Evolutionary conservation across 1,284 basidiomycete genomes (phyloP).

Genomic region (Polyporus tsugae): DNA sequence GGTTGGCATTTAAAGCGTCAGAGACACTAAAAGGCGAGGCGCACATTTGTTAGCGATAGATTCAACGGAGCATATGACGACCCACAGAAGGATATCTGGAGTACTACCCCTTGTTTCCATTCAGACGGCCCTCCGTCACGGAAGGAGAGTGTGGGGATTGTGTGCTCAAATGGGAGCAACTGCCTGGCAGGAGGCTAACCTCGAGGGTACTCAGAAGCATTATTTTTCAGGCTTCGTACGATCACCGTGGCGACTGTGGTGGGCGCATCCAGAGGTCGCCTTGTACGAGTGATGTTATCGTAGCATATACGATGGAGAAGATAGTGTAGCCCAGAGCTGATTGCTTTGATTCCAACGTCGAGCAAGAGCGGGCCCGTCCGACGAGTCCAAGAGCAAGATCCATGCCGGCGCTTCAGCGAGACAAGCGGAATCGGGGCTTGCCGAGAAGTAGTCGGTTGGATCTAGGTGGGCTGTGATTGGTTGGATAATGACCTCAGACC

Average conservation of each 20-base stretch:
- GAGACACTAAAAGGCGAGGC: not conserved
- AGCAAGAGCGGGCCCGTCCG: not conserved
- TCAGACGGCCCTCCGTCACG: not conserved
- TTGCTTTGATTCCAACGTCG: not conserved
- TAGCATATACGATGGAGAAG: not conserved
- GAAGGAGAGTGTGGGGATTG: not conserved
- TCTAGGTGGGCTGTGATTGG: not conserved
- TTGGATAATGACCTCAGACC: slow-evolving; percentile 1
- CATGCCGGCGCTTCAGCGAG: not conserved
- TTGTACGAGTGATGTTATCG: not conserved
- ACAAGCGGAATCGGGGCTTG: not conserved
- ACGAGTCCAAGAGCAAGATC: not conserved
- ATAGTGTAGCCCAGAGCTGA: not conserved
- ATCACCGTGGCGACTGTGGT: not conserved
- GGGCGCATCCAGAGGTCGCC: not conserved
- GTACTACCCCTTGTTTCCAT: not conserved
- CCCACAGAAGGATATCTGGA: not conserved
- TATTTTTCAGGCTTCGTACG: not conserved
- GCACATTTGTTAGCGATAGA: not conserved
- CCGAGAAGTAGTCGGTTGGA: not conserved
- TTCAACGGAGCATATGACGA: not conserved
- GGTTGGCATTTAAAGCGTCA: not conserved
- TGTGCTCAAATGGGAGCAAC: not conserved
- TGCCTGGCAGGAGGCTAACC: not conserved
- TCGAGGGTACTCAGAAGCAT: slow-evolving; percentile 5